Evolutionary conservation across 2,329 filamentous ascomycete species (phyloP).

Genomic region (Exserohilum turcica): DNA sequence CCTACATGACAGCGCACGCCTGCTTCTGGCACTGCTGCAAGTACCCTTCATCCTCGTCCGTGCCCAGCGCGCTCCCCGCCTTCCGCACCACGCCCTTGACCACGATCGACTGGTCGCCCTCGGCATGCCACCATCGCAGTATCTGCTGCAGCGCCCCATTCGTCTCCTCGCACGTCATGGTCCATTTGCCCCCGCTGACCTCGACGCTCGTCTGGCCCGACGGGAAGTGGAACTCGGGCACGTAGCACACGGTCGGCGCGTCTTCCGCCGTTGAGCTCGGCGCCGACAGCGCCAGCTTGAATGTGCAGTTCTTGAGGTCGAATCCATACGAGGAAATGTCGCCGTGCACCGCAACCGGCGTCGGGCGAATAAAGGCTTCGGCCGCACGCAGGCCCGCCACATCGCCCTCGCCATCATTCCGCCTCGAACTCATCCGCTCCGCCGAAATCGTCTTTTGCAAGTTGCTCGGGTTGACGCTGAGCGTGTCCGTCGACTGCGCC

Average conservation of each 20-base stretch:
- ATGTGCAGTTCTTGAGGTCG: conserved; percentile 78
- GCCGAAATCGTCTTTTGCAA: conserved; percentile 74
- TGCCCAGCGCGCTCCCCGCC: conserved; percentile 52
- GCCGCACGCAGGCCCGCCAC: conserved; percentile 77
- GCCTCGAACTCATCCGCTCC: conserved; percentile 50
- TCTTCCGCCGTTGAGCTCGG: conserved; percentile 64
- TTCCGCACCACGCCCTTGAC: conserved; percentile 75
- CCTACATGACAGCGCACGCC: conserved; percentile 53
- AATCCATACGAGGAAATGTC: conserved; percentile 75
- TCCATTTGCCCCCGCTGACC: conserved; percentile 87
- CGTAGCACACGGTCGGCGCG: conserved; percentile 77
- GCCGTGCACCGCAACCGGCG: conserved; percentile 76
- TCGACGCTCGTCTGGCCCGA: conserved; percentile 71
- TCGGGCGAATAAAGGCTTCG: conserved; percentile 89
- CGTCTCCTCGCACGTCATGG: conserved; percentile 74
- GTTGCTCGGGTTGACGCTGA: conserved; percentile 71
- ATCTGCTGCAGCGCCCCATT: conserved; percentile 73
- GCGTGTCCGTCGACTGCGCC: conserved; percentile 55
- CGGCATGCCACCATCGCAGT: conserved; percentile 90
- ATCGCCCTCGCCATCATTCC: conserved; percentile 29
- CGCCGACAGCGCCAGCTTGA: conserved; percentile 72
- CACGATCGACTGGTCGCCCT: conserved; percentile 79
- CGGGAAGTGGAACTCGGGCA: conserved; percentile 93
- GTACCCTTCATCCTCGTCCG: conserved; percentile 77
- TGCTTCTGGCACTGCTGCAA: conserved; percentile 64